Base-by-base conservation (phyloP, 2,329 filamentous ascomycete genomes). In the Stachybotrys chartarum region DNA sequence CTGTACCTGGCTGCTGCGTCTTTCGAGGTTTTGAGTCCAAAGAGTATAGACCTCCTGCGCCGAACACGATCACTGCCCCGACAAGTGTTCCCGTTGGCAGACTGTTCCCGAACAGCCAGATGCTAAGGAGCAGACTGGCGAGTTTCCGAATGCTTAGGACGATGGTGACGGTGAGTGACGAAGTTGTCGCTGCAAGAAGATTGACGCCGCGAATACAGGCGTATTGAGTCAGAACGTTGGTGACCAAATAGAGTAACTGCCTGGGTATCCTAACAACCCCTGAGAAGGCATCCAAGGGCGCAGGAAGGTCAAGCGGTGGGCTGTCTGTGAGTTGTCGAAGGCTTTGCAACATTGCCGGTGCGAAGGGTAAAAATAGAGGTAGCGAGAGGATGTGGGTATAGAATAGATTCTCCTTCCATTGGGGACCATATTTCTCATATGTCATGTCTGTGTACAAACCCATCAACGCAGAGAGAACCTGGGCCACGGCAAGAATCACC, bases 141-240 rank as follows among this genome's bases (percentile, higher is more conserved):
- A 99, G 78, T 72, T 99, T 99, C 63, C 94, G 83, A 57, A 99
- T 89, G 69, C 97, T 99, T 57, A 99, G 78, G 51, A 97, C 91
- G 63, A 99, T 96, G 1, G 93, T 97, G 30, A 99, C 94, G 0
- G 94, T 97, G 55, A 99, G 80, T 0, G 94, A 95, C 4, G 92
- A 93, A 4, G 90, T 90, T 54, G 87, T 87, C 1, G 93, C 90
- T 1, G 90, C 92, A 5, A 99, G 79, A n/a, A 96, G 81, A 63
- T 97, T 97, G 56, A 99, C 94, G 1, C 94, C 94, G 3, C 92
- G 88, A 60, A 99, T 97, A 70, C 94, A 99, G 30, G 91, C 83
- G 65, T 97, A 91, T 71, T 99, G 94, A 3, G 94, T 97, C 51
- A 95, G 68, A 0, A 95, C 90, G 64, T 95, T 95, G 58, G 88